A percentile compares a stretch with the other conserved stretches of the same genome.
phyloP scores from a whole-genome alignment of 768 basidiomycete species.

The Lactarius vividus region DNA sequence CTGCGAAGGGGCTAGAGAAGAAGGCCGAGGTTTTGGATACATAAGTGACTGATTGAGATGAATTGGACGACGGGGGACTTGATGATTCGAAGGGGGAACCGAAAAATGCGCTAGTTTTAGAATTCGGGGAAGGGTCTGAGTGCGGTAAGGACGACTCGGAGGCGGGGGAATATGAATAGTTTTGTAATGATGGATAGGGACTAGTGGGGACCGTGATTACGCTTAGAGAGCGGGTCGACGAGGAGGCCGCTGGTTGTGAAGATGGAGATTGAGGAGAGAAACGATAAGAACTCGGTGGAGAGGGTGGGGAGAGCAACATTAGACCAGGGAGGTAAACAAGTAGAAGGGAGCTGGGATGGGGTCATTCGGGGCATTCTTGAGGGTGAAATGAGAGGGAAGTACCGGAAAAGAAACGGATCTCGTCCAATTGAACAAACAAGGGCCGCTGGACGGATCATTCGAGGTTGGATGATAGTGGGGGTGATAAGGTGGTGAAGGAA shows the following conservation, averaged over 20 bases:
- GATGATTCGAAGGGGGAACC: slow-evolving; percentile 16
- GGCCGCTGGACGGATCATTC: background rate
- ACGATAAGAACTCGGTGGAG: slow-evolving; percentile 16
- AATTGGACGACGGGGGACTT: slow-evolving; percentile 5
- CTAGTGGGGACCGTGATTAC: slow-evolving; percentile 4
- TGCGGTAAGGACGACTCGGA: slow-evolving; percentile 12
- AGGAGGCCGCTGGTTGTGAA: background rate
- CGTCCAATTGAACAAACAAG: background rate
- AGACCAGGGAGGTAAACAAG: slow-evolving; percentile 11
- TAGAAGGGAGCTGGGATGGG: background rate
- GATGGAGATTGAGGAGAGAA: slow-evolving; percentile 16
- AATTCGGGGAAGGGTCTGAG: slow-evolving; percentile 13
- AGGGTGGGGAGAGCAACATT: slow-evolving; percentile 27
- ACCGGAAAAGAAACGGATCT: background rate
- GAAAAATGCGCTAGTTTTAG: slow-evolving; percentile 28
- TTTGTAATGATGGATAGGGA: slow-evolving; percentile 8
- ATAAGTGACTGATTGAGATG: slow-evolving; percentile 11
- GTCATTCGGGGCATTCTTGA: background rate
- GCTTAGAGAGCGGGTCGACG: slow-evolving; percentile 15
- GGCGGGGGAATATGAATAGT: slow-evolving; percentile 14
- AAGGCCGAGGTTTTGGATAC: slow-evolving; percentile 27
- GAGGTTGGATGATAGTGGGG: background rate
- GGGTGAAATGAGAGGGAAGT: background rate
- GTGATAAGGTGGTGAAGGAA: background rate
- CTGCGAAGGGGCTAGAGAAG: slow-evolving; percentile 22